A percentile compares a stretch with the other conserved stretches of the same genome.
These are phyloP conservation scores for Nemania diffusa DNA, from an alignment of 2,329 filamentous ascomycete species.

Conservation along the genomic window DNA sequence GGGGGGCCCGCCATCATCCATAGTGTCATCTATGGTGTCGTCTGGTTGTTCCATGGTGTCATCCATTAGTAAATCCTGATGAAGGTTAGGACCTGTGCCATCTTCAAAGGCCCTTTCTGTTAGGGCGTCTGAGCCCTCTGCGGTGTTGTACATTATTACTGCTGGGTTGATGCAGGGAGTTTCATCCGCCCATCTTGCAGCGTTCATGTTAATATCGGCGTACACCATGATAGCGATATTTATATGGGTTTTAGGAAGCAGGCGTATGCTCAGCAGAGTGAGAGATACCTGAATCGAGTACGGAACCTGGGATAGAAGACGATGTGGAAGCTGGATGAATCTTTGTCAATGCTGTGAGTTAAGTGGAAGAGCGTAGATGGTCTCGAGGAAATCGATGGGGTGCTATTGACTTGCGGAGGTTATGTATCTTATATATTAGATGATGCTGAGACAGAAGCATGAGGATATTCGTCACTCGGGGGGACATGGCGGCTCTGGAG, in stretches of 20 bases:
- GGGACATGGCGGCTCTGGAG: not conserved
- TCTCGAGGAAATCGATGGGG: not conserved
- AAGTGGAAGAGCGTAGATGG: too few relatives aligned
- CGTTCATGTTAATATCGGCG: slow-evolving; percentile 10
- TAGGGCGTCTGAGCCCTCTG: not conserved
- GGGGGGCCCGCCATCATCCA: not conserved
- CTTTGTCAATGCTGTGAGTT: not conserved
- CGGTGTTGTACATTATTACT: not conserved
- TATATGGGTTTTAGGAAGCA: not conserved
- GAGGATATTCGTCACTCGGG: not conserved
- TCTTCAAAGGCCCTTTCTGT: not conserved
- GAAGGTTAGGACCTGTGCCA: not conserved
- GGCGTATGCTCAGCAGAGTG: not conserved
- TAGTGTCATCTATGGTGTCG: not conserved
- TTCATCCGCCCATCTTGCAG: not conserved
- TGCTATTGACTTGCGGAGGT: not conserved
- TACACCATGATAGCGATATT: not conserved
- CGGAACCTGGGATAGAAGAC: not conserved
- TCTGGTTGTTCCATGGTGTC: not conserved
- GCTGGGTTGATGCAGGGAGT: slow-evolving; percentile 8
- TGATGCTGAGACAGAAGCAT: not conserved
- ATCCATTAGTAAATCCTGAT: not conserved
- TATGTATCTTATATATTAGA: not conserved
- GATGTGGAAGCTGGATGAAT: not conserved
- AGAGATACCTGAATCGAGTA: not conserved